A percentile compares a stretch with the other conserved stretches of the same genome.
These are phyloP conservation scores for Annulohypoxylon stygium DNA, from an alignment of 495 filamentous ascomycete species.

Conservation along the genomic window DNA sequence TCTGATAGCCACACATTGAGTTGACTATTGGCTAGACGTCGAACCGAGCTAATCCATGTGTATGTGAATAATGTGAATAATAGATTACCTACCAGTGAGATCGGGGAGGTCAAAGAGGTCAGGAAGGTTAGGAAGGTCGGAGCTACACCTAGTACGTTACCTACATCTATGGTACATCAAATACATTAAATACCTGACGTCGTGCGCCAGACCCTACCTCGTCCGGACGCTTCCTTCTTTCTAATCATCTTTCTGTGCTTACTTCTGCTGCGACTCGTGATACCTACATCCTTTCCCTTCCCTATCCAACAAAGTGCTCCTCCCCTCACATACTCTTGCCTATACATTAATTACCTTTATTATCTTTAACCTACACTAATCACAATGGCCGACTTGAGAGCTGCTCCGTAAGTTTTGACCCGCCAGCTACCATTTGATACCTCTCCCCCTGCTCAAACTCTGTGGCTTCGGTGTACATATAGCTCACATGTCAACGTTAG, in stretches of 20 bases:
- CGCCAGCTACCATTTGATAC: neutral
- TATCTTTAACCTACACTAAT: neutral
- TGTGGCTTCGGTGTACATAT: neutral
- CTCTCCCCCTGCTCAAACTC: neutral
- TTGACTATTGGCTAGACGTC: conserved; percentile 28
- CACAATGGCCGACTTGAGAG: conserved; percentile 47
- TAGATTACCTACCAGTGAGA: conserved; percentile 14
- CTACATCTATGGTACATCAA: neutral
- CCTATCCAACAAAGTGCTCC: neutral
- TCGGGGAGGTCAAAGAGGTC: conserved; percentile 2
- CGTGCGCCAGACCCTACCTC: conserved; percentile 30
- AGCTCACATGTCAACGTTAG: conserved; percentile 51
- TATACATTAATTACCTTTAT: neutral
- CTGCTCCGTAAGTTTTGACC: conserved; percentile 44
- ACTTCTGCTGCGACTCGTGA: conserved; percentile 26
- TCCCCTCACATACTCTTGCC: conserved; percentile 1
- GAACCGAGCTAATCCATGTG: conserved; percentile 22
- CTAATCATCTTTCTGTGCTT: conserved; percentile 22
- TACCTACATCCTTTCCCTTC: conserved; percentile 6
- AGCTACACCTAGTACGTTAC: neutral
- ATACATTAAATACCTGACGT: conserved; percentile 41
- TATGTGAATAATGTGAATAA: conserved; percentile 19
- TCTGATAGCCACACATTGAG: conserved; percentile 16
- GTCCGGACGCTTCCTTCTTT: conserved; percentile 13
- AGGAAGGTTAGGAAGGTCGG: neutral